These are phyloP conservation scores for Ceraceosorus guamensis DNA, from an alignment of 1,284 basidiomycete genomes.

Conservation along the genomic window DNA sequence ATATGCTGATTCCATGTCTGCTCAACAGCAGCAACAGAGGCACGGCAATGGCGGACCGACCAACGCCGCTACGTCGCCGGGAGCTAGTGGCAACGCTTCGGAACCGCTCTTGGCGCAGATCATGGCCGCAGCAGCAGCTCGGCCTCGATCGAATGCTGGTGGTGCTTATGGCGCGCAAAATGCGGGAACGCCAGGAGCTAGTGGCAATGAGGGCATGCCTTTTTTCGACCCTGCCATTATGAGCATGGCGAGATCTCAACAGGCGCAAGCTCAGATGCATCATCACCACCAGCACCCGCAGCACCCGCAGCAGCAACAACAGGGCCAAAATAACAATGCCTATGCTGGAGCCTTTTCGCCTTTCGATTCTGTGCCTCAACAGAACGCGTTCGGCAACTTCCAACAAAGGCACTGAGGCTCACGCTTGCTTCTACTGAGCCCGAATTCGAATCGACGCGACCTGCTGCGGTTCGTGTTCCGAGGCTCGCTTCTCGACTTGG, in stretches of 20 bases:
- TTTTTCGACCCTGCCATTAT: slow-evolving; percentile 34
- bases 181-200: slow-evolving; percentile 10
- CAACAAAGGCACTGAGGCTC: too few species aligned
- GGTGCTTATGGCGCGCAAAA: slow-evolving; percentile 3
- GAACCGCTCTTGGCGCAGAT: slow-evolving; percentile 43
- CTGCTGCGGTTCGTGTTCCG: too few species aligned
- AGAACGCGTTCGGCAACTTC: too few species aligned
- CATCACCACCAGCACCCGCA: slow-evolving; percentile 14
- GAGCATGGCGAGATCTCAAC: slow-evolving; percentile 32
- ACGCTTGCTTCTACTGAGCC: too few species aligned
- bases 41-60: not conserved
- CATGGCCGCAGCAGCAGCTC: slow-evolving; percentile 23
- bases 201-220: slow-evolving; percentile 4
- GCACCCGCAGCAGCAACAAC: slow-evolving; percentile 8
- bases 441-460: too few species aligned
- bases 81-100: slow-evolving; percentile 16
- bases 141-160: slow-evolving; percentile 5
- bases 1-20: not conserved
- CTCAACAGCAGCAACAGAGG: not conserved
- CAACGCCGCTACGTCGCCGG: slow-evolving; percentile 6
- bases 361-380: not conserved
- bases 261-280: slow-evolving; percentile 9
- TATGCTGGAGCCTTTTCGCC: not conserved
- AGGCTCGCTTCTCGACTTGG: too few species aligned
- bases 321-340: not conserved